These are phyloP conservation scores for Ogataea dorogensis DNA, from an alignment of 805 yeast genomes.

Conservation along the genomic window DNA sequence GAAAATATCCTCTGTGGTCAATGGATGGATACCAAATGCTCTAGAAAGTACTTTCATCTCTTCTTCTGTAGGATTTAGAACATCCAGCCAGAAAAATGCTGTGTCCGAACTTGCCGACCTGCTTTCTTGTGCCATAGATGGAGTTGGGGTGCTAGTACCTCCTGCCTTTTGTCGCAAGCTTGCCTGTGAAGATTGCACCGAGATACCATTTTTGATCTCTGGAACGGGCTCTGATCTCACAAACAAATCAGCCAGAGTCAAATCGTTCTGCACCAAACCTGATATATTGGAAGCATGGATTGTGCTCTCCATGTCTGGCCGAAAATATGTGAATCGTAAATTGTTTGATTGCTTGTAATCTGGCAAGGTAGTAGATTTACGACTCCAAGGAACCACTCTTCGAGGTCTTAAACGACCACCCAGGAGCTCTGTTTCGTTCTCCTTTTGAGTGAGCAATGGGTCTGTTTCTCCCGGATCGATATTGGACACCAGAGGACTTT, in stretches of 20 bases:
- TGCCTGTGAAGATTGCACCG: constrained; percentile 18
- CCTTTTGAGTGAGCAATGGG: constrained; percentile 33
- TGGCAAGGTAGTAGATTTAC: constrained; percentile 22
- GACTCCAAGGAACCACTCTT: constrained; percentile 71
- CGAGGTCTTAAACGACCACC: constrained; percentile 74
- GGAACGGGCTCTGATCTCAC: constrained; percentile 25
- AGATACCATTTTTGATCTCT: constrained; percentile 1
- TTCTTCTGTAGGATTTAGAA: constrained; percentile 90
- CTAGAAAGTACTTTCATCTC: constrained; percentile 91
- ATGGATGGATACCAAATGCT: constrained; percentile 92
- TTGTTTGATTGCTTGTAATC: constrained; percentile 36
- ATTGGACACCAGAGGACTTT: constrained; percentile 35
- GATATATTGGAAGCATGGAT: constrained; percentile 86
- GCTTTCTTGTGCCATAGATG: constrained; percentile 24
- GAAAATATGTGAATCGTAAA: constrained; percentile 84
- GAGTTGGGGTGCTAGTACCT: constrained; percentile 26
- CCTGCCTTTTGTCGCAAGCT: constrained; percentile 14
- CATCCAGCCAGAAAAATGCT: constrained; percentile 90
- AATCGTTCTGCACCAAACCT: constrained; percentile 59
- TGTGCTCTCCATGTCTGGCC: constrained; percentile 87
- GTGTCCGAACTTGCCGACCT: constrained; percentile 31
- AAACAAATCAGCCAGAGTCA: constrained; percentile 61
- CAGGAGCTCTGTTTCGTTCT: constrained; percentile 55
- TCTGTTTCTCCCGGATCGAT: constrained; percentile 31
- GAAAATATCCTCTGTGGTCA: constrained; percentile 93